A percentile compares a stretch with the other conserved stretches of the same genome.
phyloP scores from a whole-genome alignment of 202 grass and related monocot species.

The Bolboschoenoplectus hybrid region DNA sequence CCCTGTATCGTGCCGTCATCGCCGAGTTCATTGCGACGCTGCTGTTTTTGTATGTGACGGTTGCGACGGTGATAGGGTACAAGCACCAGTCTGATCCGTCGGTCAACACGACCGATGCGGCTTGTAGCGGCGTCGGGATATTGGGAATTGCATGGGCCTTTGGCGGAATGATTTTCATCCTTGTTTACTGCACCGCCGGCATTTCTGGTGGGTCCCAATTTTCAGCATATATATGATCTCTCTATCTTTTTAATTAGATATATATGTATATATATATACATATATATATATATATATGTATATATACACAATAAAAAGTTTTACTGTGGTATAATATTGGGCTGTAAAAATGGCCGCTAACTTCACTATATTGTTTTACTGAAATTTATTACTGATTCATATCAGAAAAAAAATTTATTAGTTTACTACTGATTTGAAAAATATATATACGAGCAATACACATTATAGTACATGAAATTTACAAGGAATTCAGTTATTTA shows the following conservation, averaged over 20 bases:
- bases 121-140: slow-evolving; percentile 66
- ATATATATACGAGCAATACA: neutral
- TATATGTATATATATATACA: neutral
- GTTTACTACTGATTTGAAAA: neutral
- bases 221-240: neutral
- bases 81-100: slow-evolving; percentile 35
- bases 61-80: slow-evolving; percentile 89
- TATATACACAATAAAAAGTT: neutral
- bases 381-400: neutral
- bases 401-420: neutral
- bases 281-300: neutral
- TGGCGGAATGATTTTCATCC: slow-evolving; percentile 95
- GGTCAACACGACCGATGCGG: slow-evolving; percentile 40
- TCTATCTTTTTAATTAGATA: neutral
- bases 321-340: neutral
- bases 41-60: slow-evolving; percentile 84
- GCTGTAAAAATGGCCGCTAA: neutral
- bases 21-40: slow-evolving; percentile 91
- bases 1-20: slow-evolving; percentile 82
- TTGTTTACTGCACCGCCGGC: slow-evolving; percentile 95
- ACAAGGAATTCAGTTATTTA: neutral
- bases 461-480: neutral
- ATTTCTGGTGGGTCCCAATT: slow-evolving; percentile 56
- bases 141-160: slow-evolving; percentile 94
- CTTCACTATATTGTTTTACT: neutral